Percentiles rank a stretch among this genome's conserved stretches.
Conservation (phyloP, 768 basidiomycete genomes). For the Pleurotus platypus region DNA sequence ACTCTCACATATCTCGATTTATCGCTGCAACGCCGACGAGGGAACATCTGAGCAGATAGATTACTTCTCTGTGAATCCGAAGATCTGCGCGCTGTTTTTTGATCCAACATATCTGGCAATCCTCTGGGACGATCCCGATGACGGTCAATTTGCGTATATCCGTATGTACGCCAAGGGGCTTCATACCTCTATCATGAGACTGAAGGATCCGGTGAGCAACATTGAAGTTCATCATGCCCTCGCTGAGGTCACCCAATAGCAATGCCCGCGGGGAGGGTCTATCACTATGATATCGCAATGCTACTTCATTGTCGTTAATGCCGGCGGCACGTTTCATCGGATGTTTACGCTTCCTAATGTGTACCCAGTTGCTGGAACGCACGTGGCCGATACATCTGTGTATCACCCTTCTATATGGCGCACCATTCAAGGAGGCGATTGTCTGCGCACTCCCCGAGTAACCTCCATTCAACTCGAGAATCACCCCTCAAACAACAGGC, state of each 20-base stretch:
- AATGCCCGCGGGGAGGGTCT: too few species aligned
- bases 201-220: background rate
- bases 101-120: background rate
- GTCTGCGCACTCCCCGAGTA: too few species aligned
- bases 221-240: background rate
- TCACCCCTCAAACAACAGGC: too few species aligned
- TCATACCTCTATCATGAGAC: background rate
- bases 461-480: background rate
- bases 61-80: background rate
- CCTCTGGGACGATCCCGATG: background rate
- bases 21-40: background rate
- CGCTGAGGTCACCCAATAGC: background rate
- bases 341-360: too few species aligned
- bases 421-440: too few species aligned
- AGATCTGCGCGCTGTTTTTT: background rate
- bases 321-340: too few species aligned
- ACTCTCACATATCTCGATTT: background rate
- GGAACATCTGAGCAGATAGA: background rate
- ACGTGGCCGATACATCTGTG: too few species aligned
- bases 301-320: too few species aligned
- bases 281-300: too few species aligned
- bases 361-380: too few species aligned
- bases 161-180: background rate
- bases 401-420: too few species aligned
- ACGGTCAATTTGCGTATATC: background rate